These are phyloP conservation scores for Tardiomyces digboiensis DNA, from an alignment of 1,139 yeast species.

Conservation along the genomic window DNA sequence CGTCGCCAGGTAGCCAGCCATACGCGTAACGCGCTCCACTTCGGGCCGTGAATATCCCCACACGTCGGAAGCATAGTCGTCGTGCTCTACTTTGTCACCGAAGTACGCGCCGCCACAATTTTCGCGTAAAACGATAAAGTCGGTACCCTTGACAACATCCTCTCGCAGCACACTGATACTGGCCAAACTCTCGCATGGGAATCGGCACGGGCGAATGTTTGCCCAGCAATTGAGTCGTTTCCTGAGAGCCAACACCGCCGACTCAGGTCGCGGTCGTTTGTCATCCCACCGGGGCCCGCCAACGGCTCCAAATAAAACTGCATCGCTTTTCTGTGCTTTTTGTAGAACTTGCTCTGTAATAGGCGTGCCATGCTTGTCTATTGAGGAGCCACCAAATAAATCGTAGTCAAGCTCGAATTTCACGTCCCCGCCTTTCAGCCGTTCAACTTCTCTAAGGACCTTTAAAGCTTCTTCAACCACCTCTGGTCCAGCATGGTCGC, in stretches of 20 bases:
- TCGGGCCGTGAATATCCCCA: constrained; percentile 71
- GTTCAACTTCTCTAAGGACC: constrained; percentile 62
- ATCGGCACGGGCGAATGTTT: constrained; percentile 78
- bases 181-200: constrained; percentile 61
- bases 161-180: constrained; percentile 68
- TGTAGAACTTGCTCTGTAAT: constrained; percentile 66
- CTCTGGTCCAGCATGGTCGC: constrained; percentile 89
- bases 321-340: constrained; percentile 70
- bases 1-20: constrained; percentile 82
- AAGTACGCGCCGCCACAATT: constrained; percentile 86
- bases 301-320: constrained; percentile 87
- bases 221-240: constrained; percentile 77
- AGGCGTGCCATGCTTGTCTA: constrained; percentile 83
- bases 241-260: constrained; percentile 71
- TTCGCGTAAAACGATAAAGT: constrained; percentile 76
- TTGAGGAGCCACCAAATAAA: constrained; percentile 88
- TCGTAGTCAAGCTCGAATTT: constrained; percentile 62
- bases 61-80: constrained; percentile 71
- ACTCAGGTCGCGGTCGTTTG: constrained; percentile 54
- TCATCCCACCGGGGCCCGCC: constrained; percentile 98
- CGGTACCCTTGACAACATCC: constrained; percentile 66
- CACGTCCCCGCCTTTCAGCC: constrained; percentile 41
- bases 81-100: constrained; percentile 74
- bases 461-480: constrained; percentile 76
- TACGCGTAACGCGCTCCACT: constrained; percentile 75